phyloP scores from a whole-genome alignment of 1,139 yeast species.

The Keqinozyma sinolaborantium region DNA sequence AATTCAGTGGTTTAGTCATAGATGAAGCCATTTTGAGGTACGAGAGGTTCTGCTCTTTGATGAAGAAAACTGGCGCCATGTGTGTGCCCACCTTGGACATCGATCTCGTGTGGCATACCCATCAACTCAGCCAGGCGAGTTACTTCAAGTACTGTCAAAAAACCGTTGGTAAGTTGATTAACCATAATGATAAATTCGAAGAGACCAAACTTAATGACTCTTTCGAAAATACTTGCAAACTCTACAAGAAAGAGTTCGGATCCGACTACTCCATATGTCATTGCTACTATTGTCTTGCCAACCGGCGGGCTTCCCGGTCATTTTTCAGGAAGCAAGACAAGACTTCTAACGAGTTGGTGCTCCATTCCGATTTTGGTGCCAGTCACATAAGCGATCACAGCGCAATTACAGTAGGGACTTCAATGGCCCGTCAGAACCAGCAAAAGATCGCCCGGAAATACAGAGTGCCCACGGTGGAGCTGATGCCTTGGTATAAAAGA shows the following conservation, averaged over 20 bases:
- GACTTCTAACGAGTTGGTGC: not conserved
- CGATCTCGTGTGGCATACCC: conserved; percentile 41
- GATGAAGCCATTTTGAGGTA: conserved; percentile 21
- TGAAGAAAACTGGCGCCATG: conserved; percentile 10
- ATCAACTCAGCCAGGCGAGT: conserved; percentile 22
- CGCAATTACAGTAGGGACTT: conserved; percentile 6
- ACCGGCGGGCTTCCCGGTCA: conserved; percentile 4
- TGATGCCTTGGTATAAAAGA: not conserved
- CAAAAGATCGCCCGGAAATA: not conserved
- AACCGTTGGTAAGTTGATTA: conserved; percentile 9
- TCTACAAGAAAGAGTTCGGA: conserved; percentile 8
- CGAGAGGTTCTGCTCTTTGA: conserved; percentile 19
- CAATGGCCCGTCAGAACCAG: not conserved
- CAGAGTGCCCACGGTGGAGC: not conserved
- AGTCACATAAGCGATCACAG: conserved; percentile 10
- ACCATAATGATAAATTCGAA: conserved; percentile 14
- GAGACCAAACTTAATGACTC: conserved; percentile 5
- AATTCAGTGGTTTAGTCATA: conserved; percentile 15
- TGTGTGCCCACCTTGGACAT: conserved; percentile 38
- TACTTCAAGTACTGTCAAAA: conserved; percentile 20
- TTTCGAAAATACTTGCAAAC: conserved; percentile 11
- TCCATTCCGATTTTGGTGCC: not conserved
- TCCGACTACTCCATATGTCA: conserved; percentile 12
- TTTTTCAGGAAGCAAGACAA: not conserved
- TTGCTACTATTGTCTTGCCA: conserved; percentile 7